phyloP scores from a whole-genome alignment of 352 stramenopile genomes.

The Phytophthora kernoviae region DNA sequence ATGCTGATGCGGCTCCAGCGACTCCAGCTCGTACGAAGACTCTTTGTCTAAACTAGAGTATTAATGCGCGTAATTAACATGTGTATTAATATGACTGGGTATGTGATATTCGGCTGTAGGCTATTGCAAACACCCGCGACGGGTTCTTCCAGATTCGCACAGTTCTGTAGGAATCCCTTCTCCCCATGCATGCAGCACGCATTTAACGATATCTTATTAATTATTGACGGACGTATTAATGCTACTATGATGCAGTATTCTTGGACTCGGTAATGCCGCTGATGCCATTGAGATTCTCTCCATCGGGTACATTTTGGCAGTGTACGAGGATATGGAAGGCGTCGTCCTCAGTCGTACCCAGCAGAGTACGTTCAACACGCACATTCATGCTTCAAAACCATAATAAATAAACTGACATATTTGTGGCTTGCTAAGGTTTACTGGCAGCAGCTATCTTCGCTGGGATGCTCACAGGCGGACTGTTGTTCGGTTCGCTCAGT shows the following conservation, averaged over 20 bases:
- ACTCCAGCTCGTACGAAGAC: constrained; percentile 24
- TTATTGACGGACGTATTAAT: no score
- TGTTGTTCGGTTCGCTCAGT: constrained; percentile 76
- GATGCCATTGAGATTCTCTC: constrained; percentile 92
- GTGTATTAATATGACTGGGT: neutral
- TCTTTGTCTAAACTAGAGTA: no score
- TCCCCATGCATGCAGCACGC: no score
- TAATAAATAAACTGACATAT: neutral
- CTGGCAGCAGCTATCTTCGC: constrained; percentile 89
- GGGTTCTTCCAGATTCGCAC: constrained; percentile 74
- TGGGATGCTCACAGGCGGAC: constrained; percentile 89
- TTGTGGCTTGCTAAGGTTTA: constrained; percentile 39
- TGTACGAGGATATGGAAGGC: constrained; percentile 81
- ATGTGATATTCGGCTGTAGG: constrained; percentile 28
- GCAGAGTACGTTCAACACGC: constrained; percentile 46
- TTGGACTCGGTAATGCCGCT: constrained; percentile 84
- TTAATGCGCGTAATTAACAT: no score
- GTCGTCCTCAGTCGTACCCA: constrained; percentile 46
- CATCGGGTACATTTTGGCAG: constrained; percentile 90
- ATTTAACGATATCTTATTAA: no score
- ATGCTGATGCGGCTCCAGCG: constrained; percentile 12
- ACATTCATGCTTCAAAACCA: neutral
- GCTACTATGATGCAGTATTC: no score
- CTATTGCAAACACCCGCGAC: constrained; percentile 58
- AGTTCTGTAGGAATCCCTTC: constrained; percentile 49